Evolutionary conservation across 1,284 basidiomycete species (phyloP).

Genomic region (Ceratobasidium sp.): DNA sequence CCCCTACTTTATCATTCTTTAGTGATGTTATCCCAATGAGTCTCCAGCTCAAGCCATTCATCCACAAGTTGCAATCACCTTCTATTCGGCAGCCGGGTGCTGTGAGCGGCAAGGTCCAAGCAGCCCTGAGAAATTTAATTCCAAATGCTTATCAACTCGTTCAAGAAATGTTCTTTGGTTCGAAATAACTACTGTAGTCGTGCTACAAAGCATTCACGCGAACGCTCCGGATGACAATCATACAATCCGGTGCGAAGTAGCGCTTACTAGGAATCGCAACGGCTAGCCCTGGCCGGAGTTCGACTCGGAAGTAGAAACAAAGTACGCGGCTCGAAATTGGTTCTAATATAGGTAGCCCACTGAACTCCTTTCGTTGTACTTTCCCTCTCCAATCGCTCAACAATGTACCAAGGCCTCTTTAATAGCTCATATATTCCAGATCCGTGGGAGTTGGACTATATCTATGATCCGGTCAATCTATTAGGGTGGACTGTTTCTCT

Average conservation of each 20-base stretch:
- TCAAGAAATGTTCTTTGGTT: neutral
- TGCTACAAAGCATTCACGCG: neutral
- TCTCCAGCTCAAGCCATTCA: neutral
- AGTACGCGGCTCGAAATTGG: neutral
- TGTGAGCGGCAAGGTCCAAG: neutral
- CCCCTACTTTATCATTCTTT: neutral
- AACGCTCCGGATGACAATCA: neutral
- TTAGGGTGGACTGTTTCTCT: neutral
- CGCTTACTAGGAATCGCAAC: neutral
- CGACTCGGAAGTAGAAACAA: neutral
- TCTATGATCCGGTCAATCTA: constrained; percentile 22
- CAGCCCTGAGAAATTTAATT: neutral
- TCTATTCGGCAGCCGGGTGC: neutral
- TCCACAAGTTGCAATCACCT: neutral
- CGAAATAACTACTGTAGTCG: neutral
- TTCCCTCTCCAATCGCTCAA: neutral
- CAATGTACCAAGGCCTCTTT: constrained; percentile 23
- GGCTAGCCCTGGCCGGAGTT: neutral
- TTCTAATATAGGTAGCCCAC: neutral
- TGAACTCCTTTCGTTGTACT: neutral
- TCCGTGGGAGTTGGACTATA: constrained; percentile 7
- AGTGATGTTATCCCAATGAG: neutral
- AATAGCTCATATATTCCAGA: constrained; percentile 23
- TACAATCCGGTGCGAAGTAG: neutral
- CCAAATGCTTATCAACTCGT: neutral